phyloP scores from a whole-genome alignment of 257 asterid species.

The Nicotiana benthamiana region DNA sequence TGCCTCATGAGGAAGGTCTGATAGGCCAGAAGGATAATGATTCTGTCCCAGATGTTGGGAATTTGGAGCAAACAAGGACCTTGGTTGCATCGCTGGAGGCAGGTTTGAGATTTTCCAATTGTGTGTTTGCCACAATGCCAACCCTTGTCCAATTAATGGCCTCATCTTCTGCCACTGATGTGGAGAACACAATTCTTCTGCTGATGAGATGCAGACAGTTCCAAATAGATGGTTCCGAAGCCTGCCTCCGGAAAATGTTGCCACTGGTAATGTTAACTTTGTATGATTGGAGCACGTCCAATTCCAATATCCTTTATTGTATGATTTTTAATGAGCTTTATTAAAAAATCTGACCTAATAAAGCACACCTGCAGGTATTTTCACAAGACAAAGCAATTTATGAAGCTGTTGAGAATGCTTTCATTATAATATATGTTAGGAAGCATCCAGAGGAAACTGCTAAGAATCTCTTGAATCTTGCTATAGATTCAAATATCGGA shows the following conservation, averaged over 20 bases:
- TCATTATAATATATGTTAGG: conserved; percentile 66
- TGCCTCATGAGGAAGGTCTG: conserved; percentile 36
- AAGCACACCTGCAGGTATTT: conserved; percentile 51
- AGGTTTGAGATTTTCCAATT: conserved; percentile 81
- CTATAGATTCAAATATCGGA: conserved; percentile 83
- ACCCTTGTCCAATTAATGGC: conserved; percentile 95
- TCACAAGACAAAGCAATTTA: conserved; percentile 90
- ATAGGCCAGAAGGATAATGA: conserved; percentile 29
- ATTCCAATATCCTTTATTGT: not conserved
- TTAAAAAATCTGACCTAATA: conserved; percentile 10
- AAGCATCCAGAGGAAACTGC: conserved; percentile 82
- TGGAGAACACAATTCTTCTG: conserved; percentile 80
- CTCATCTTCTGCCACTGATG: conserved; percentile 93
- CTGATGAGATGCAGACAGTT: conserved; percentile 98
- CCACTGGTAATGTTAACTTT: conserved; percentile 67
- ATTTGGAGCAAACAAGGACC: conserved; percentile 87
- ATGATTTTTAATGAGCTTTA: not conserved
- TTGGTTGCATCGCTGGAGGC: conserved; percentile 96
- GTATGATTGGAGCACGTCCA: not conserved
- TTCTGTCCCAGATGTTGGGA: conserved; percentile 89
- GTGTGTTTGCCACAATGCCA: conserved; percentile 67
- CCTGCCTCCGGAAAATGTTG: conserved; percentile 90
- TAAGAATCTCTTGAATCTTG: conserved; percentile 78
- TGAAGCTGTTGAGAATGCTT: conserved; percentile 98
- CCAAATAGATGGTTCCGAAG: conserved; percentile 88